Percentiles rank a stretch among this genome's conserved stretches.
Evolutionary conservation across 2,329 filamentous ascomycete species (phyloP).

Genomic region (Botrytis squamosa): DNA sequence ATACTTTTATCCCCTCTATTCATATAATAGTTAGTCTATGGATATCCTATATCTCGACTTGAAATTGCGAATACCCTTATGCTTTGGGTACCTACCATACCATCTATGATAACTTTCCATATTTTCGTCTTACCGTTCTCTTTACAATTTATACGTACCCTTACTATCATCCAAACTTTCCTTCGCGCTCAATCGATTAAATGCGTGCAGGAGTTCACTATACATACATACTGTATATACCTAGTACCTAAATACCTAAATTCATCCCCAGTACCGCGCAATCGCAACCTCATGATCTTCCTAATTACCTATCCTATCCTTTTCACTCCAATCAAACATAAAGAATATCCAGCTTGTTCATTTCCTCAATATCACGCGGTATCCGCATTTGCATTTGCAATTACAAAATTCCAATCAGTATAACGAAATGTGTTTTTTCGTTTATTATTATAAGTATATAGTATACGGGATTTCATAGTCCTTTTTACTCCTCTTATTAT

Average conservation of each 20-base stretch:
- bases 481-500: neutral
- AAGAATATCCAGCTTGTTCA: fast-evolving
- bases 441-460: neutral
- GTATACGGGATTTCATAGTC: neutral
- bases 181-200: neutral
- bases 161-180: neutral
- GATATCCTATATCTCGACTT: neutral
- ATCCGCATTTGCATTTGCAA: too few species aligned
- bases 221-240: neutral
- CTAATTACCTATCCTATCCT: fast-evolving
- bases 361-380: too few species aligned
- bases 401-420: too few species aligned
- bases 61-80: neutral
- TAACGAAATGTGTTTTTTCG: neutral
- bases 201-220: neutral
- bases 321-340: neutral
- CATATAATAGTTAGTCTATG: neutral
- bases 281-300: neutral
- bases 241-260: neutral
- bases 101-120: fast-evolving
- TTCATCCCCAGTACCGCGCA: neutral
- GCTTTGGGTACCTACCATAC: neutral
- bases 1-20: neutral
- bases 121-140: neutral
- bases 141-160: fast-evolving